Evolutionary conservation across 2,329 filamentous ascomycete genomes (phyloP), one percentile per base, ranked within the genome.

Genomic region (Penicillium sp.): DNA sequence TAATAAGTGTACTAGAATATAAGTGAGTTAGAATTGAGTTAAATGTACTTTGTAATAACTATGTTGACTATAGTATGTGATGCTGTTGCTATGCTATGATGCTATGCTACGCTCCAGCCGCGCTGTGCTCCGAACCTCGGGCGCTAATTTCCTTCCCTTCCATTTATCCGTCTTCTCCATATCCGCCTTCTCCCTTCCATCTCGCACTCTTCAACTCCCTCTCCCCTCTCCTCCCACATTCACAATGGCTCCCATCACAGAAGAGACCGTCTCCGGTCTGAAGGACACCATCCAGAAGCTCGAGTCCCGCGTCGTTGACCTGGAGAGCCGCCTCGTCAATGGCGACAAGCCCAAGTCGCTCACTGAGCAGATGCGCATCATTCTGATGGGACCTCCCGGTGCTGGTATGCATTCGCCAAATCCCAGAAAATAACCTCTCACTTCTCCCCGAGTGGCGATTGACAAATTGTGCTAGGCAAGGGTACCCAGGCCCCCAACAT

Each of bases 401-500:
- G 94, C 94, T 77, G 94, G 94, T 97, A 85, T 52, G 66, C 42
- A 19, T 24, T 36, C 40, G 10, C 45, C 9, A 3, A 16, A 40
- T n/a, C n/a, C n/a, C n/a, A n/a, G 23, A 28, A n/a, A 16, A 31
- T 7, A 16, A 29, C n/a, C n/a, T n/a, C n/a, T n/a, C n/a, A n/a
- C n/a, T n/a, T n/a, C n/a, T n/a, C n/a, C n/a, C 16, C 19, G 16
- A 48, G 47, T 55, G 52, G 40, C 31, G 52, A 43, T 55, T 67
- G 52, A 71, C 59, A 40, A 19, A 55, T 61, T 43, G 16, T 53
- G 46, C 59, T 71, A 97, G 94, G 94, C 81, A 99, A 99, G 86
- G 94, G 94, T 78, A 99, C 94, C 37, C 94, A 99, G 79, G 94
- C 94, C 55, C 94, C 94, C 63, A 93, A 89, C 78, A 94, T 99